Evolutionary conservation across 768 basidiomycete species (phyloP).

Genomic region (Tephrocybe sp.): DNA sequence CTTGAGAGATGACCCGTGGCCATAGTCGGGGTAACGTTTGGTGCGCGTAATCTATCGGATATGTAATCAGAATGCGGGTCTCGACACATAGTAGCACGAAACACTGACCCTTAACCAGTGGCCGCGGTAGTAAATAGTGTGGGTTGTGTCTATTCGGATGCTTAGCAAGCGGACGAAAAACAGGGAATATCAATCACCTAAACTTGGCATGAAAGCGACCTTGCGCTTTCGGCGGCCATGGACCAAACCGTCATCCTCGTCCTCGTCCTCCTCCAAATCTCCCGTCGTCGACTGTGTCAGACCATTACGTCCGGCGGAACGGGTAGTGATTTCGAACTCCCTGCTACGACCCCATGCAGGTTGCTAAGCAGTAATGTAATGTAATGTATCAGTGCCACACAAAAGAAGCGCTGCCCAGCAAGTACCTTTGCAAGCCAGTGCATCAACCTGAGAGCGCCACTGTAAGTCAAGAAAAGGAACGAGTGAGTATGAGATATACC

Average conservation of each 20-base stretch:
- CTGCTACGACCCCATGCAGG: conserved; percentile 87
- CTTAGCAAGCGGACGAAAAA: conserved; percentile 9
- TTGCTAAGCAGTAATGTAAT: conserved; percentile 51
- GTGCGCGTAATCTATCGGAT: conserved; percentile 70
- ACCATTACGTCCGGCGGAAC: conserved; percentile 62
- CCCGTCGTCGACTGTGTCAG: conserved; percentile 70
- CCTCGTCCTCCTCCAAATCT: conserved; percentile 80
- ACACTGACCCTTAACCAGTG: conserved; percentile 78
- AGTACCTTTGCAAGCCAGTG: conserved; percentile 83
- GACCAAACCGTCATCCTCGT: conserved; percentile 58
- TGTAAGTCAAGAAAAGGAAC: conserved; percentile 7
- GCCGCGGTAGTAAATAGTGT: conserved; percentile 87
- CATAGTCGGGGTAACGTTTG: conserved; percentile 74
- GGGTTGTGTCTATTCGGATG: conserved; percentile 65
- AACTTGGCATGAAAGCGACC: conserved; percentile 84
- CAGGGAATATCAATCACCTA: conserved; percentile 49
- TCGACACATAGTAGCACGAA: conserved; percentile 9
- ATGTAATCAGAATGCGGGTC: conserved; percentile 16
- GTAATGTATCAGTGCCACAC: conserved; percentile 1
- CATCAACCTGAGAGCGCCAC: conserved; percentile 64
- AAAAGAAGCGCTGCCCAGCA: background rate
- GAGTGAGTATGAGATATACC: conserved; percentile 40
- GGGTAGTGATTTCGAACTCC: conserved; percentile 89
- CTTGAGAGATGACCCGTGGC: conserved; percentile 72
- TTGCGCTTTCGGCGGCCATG: conserved; percentile 75